Percentiles rank a stretch among this genome's conserved stretches.
Conservation (phyloP, 495 filamentous ascomycete genomes). For the Cercophora scortea region DNA sequence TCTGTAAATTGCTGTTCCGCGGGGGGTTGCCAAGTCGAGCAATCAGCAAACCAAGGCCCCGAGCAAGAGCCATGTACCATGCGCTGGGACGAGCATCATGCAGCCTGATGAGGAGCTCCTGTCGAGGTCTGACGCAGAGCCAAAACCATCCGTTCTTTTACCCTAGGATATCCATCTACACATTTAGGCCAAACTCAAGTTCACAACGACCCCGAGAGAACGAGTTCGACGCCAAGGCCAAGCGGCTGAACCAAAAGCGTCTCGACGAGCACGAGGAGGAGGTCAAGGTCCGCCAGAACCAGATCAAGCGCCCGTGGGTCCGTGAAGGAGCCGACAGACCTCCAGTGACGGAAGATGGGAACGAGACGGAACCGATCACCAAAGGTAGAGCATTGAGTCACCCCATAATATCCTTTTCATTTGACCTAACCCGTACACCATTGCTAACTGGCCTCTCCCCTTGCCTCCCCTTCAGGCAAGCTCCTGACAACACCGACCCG, state of each 20-base stretch:
- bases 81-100: not conserved
- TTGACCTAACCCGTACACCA: no score
- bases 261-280: conserved; percentile 31
- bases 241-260: conserved; percentile 27
- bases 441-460: no score
- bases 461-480: conserved; percentile 50
- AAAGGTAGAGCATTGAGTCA: conserved; percentile 44
- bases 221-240: conserved; percentile 23
- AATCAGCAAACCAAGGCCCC: not conserved
- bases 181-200: no score
- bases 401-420: no score
- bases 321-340: conserved; percentile 55
- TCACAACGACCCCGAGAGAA: not conserved
- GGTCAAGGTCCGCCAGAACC: conserved; percentile 21
- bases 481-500: conserved; percentile 84
- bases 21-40: not conserved
- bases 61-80: not conserved
- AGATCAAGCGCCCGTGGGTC: conserved; percentile 56
- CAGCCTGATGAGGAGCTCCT: not conserved
- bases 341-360: conserved; percentile 35
- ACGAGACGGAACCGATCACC: conserved; percentile 44
- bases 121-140: not conserved
- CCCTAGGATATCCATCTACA: no score
- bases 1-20: no score
- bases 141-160: not conserved